These are phyloP conservation scores for Rhizopogon vulgaris DNA, from an alignment of 768 basidiomycete genomes.

Conservation along the genomic window DNA sequence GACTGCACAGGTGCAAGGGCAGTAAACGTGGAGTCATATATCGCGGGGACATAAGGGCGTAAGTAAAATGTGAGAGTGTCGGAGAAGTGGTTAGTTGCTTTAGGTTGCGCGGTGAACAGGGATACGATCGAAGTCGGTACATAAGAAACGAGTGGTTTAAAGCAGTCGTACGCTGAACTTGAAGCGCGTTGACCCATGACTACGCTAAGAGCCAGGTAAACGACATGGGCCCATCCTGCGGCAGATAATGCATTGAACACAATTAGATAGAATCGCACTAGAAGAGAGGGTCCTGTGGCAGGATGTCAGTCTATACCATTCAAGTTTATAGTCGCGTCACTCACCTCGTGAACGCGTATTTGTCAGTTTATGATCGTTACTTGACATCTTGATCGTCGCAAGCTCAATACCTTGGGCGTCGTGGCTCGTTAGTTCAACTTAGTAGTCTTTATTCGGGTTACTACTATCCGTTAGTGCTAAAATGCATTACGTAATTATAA, in stretches of 20 bases:
- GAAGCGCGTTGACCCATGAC: slow-evolving; percentile 15
- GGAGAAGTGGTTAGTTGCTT: slow-evolving; percentile 29
- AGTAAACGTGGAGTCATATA: slow-evolving; percentile 50
- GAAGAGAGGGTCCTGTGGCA: not conserved
- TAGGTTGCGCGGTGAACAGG: slow-evolving; percentile 8
- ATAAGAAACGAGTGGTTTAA: slow-evolving; percentile 29
- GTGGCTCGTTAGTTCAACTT: no score
- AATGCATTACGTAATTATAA: no score
- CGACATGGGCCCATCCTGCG: slow-evolving; percentile 69
- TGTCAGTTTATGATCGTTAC: not conserved
- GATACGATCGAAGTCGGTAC: slow-evolving; percentile 8
- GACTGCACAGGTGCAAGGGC: slow-evolving; percentile 72
- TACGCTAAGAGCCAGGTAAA: slow-evolving; percentile 47
- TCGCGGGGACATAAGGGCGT: slow-evolving; percentile 36
- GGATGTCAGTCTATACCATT: not conserved
- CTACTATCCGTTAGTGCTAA: no score
- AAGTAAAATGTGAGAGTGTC: slow-evolving; percentile 28
- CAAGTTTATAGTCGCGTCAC: not conserved
- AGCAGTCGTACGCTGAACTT: slow-evolving; percentile 24
- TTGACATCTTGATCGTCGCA: not conserved
- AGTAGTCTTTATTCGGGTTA: no score
- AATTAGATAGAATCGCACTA: slow-evolving; percentile 49
- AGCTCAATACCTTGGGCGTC: not conserved
- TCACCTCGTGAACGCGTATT: slow-evolving; percentile 4
- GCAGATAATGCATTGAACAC: slow-evolving; percentile 75